A percentile compares a stretch with the other conserved stretches of the same genome.
Evolutionary conservation across 2,329 filamentous ascomycete genomes (phyloP).

Genomic region (Ceratocystis cacaofunesta): DNA sequence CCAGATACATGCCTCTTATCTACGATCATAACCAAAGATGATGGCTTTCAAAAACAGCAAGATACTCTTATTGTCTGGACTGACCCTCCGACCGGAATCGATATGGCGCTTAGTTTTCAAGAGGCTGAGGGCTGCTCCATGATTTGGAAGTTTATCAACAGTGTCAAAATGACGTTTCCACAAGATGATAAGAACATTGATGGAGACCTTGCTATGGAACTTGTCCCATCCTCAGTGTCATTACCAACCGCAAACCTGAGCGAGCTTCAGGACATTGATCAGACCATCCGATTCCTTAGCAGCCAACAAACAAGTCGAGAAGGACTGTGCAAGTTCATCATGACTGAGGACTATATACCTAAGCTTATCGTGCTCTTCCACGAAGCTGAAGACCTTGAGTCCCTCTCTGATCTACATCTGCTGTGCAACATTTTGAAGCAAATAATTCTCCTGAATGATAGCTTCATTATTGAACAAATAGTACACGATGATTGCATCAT

Average conservation of each 20-base stretch:
- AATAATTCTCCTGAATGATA: constrained; percentile 88
- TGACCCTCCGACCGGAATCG: constrained; percentile 64
- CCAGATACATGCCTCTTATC: constrained; percentile 71
- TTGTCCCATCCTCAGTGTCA: constrained; percentile 48
- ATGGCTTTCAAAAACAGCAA: constrained; percentile 97
- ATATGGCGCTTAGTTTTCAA: constrained; percentile 97
- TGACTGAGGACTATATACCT: constrained; percentile 71
- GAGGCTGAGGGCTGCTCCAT: constrained; percentile 84
- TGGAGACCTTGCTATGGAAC: constrained; percentile 67
- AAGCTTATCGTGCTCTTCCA: constrained; percentile 77
- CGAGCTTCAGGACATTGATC: constrained; percentile 71
- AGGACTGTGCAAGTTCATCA: constrained; percentile 72
- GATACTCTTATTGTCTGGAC: constrained; percentile 98
- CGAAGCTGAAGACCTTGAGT: constrained; percentile 83
- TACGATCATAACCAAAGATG: constrained; percentile 80
- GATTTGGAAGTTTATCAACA: constrained; percentile 92
- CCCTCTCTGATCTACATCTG: constrained; percentile 69
- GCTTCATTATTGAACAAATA: constrained; percentile 80
- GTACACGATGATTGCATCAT: constrained; percentile 80
- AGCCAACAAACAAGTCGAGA: constrained; percentile 64
- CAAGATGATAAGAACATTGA: constrained; percentile 62
- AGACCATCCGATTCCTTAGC: constrained; percentile 65
- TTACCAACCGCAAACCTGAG: constrained; percentile 69
- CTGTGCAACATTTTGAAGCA: constrained; percentile 98
- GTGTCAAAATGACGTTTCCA: constrained; percentile 61